phyloP scores from a whole-genome alignment of 208 protist genomes.

The Acanthamoeba divionensis region DNA sequence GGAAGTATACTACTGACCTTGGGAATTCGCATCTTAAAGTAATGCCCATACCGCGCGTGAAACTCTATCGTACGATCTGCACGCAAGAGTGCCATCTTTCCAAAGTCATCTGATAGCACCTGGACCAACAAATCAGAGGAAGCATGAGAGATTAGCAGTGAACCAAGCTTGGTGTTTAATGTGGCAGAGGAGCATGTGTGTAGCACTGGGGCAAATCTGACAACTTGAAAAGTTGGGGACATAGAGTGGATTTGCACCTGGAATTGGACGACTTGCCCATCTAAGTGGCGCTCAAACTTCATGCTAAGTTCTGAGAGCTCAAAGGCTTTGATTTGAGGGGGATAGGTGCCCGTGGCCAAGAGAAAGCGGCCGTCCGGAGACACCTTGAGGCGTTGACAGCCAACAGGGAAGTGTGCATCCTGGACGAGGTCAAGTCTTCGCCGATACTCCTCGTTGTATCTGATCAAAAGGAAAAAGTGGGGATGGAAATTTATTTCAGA shows the following conservation, averaged over 20 bases:
- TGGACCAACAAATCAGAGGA: neutral
- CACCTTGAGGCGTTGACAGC: conserved; percentile 30
- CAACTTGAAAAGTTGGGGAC: neutral
- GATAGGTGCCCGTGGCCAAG: conserved; percentile 62
- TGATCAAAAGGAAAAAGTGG: neutral
- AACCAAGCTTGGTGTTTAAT: no score
- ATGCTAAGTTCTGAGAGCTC: conserved; percentile 71
- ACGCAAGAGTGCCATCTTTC: conserved; percentile 72
- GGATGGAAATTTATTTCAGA: neutral
- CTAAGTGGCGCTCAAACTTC: conserved; percentile 78
- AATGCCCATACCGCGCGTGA: conserved; percentile 74
- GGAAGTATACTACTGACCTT: no score
- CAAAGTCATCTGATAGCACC: conserved; percentile 74
- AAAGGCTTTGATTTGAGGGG: conserved; percentile 58
- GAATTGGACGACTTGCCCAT: conserved; percentile 69
- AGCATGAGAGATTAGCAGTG: neutral
- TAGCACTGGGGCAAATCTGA: no score
- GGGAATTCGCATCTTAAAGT: conserved; percentile 73
- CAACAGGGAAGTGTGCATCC: conserved; percentile 63
- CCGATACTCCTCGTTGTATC: conserved; percentile 26
- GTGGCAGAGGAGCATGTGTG: no score
- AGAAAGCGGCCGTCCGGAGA: conserved; percentile 63
- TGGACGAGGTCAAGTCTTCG: conserved; percentile 68
- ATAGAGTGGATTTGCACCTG: neutral
- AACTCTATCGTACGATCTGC: conserved; percentile 77